A percentile compares a stretch with the other conserved stretches of the same genome.
These are phyloP conservation scores for Teratosphaeriaceae sp. DNA, from an alignment of 2,329 filamentous ascomycete species.

Conservation along the genomic window DNA sequence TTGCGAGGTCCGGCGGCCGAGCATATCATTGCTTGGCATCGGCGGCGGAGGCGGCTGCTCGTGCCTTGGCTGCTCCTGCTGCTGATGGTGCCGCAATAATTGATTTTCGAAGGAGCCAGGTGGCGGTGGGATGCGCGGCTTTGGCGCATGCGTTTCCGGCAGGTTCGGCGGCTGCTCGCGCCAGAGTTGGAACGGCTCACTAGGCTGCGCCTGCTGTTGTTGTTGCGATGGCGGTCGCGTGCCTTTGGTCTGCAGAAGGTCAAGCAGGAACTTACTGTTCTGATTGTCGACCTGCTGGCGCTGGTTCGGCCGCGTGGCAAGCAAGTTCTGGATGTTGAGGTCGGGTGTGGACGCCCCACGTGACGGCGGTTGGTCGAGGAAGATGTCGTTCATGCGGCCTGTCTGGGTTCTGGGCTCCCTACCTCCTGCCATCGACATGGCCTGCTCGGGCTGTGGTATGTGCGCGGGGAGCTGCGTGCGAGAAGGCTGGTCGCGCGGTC, in stretches of 20 bases:
- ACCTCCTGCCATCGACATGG: slow-evolving; percentile 17
- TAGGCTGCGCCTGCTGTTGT: slow-evolving; percentile 11
- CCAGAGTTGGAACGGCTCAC: slow-evolving; percentile 29
- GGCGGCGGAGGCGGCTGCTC: slow-evolving; percentile 14
- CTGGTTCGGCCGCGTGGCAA: slow-evolving; percentile 36
- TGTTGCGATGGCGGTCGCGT: slow-evolving; percentile 27
- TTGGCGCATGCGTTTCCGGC: slow-evolving; percentile 31
- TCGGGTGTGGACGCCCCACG: slow-evolving; percentile 26
- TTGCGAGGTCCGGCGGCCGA: slow-evolving; percentile 20
- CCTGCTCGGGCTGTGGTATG: slow-evolving; percentile 16
- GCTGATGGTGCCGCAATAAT: slow-evolving; percentile 23
- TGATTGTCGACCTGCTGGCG: slow-evolving; percentile 43
- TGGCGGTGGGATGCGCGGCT: slow-evolving; percentile 28
- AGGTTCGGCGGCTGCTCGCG: slow-evolving; percentile 23
- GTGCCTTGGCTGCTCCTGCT: slow-evolving; percentile 15
- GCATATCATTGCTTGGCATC: slow-evolving; percentile 13
- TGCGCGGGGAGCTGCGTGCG: slow-evolving; percentile 10
- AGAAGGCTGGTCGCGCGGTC: too few species aligned
- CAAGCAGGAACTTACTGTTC: slow-evolving; percentile 72
- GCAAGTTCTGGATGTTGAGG: slow-evolving; percentile 29
- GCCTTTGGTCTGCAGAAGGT: slow-evolving; percentile 56
- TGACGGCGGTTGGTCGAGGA: slow-evolving; percentile 21
- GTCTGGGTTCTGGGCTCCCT: slow-evolving; percentile 19
- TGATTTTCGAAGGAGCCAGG: slow-evolving; percentile 31
- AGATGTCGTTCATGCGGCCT: slow-evolving; percentile 16